Percentiles rank a stretch among this genome's conserved stretches.
phyloP scores from a whole-genome alignment of 768 basidiomycete species.

The Leccinum disarticulatum region DNA sequence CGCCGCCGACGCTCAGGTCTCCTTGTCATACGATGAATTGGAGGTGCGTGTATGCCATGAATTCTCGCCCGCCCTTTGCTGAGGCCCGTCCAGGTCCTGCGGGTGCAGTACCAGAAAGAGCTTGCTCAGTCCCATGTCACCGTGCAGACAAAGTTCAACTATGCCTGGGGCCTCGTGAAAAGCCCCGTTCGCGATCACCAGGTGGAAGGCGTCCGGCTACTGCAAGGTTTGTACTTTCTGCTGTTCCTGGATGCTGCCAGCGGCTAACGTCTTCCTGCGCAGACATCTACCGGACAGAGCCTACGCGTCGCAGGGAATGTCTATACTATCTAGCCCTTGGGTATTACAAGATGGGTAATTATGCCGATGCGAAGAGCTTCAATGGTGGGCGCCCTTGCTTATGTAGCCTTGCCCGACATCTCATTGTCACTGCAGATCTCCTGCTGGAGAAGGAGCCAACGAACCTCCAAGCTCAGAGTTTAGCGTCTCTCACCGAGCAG shows the following conservation, averaged over 20 bases:
- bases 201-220: slow-evolving; percentile 84
- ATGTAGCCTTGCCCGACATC: neutral
- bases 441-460: slow-evolving; percentile 89
- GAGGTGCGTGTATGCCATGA: slow-evolving; percentile 49
- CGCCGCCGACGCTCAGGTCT: slow-evolving; percentile 91
- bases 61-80: neutral
- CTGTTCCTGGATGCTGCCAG: neutral
- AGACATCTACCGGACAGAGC: slow-evolving; percentile 93
- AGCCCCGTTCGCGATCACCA: slow-evolving; percentile 82
- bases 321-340: slow-evolving; percentile 96
- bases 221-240: slow-evolving; percentile 66
- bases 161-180: slow-evolving; percentile 95
- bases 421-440: slow-evolving; percentile 50
- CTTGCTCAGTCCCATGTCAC: slow-evolving; percentile 80
- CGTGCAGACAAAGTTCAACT: slow-evolving; percentile 96
- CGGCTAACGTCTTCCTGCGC: slow-evolving; percentile 13
- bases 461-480: slow-evolving; percentile 89
- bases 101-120: slow-evolving; percentile 88
- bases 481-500: slow-evolving; percentile 82
- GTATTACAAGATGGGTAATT: slow-evolving; percentile 96
- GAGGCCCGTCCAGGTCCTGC: slow-evolving; percentile 60
- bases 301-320: slow-evolving; percentile 87
- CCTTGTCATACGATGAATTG: slow-evolving; percentile 85
- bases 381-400: slow-evolving; percentile 63
- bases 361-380: slow-evolving; percentile 87